These are phyloP conservation scores for Xylaria sp. DNA, from an alignment of 2,329 filamentous ascomycete species.

Conservation along the genomic window DNA sequence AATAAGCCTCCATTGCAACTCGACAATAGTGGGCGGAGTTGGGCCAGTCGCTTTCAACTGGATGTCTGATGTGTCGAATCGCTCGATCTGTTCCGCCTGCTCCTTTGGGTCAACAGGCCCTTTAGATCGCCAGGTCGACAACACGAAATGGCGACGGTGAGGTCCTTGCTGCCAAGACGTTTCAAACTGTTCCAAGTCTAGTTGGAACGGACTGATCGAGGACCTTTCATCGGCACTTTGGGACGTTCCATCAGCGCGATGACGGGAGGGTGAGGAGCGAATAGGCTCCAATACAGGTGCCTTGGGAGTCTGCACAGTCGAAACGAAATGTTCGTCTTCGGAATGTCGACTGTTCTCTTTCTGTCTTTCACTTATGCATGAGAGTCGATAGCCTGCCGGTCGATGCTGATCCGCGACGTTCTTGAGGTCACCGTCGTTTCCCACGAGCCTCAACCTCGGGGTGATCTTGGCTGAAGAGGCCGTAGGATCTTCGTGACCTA, in stretches of 20 bases:
- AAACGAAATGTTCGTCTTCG: conserved; percentile 17
- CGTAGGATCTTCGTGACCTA: conserved; percentile 15
- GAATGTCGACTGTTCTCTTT: conserved; percentile 22
- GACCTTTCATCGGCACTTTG: conserved; percentile 17
- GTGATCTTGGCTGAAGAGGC: conserved; percentile 9
- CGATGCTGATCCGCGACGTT: conserved; percentile 4
- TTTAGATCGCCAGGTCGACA: conserved; percentile 17
- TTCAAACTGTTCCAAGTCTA: conserved; percentile 12
- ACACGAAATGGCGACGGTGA: conserved; percentile 14
- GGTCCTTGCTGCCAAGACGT: conserved; percentile 9
- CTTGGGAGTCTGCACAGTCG: conserved; percentile 5
- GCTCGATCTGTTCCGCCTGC: neutral
- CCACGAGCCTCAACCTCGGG: conserved; percentile 11
- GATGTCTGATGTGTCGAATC: neutral
- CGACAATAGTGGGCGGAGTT: neutral
- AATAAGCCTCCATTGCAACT: conserved; percentile 9
- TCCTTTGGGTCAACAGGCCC: neutral
- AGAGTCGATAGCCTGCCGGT: conserved; percentile 8
- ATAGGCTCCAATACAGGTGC: conserved; percentile 13
- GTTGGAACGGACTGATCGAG: conserved; percentile 17
- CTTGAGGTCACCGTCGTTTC: conserved; percentile 8
- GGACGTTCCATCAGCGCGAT: conserved; percentile 12
- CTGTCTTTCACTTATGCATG: conserved; percentile 17
- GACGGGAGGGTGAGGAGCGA: conserved; percentile 10
- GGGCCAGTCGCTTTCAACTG: neutral